Base-by-base conservation (phyloP, 2,329 filamentous ascomycete genomes). In the Purpureocillium takamizusanense region DNA sequence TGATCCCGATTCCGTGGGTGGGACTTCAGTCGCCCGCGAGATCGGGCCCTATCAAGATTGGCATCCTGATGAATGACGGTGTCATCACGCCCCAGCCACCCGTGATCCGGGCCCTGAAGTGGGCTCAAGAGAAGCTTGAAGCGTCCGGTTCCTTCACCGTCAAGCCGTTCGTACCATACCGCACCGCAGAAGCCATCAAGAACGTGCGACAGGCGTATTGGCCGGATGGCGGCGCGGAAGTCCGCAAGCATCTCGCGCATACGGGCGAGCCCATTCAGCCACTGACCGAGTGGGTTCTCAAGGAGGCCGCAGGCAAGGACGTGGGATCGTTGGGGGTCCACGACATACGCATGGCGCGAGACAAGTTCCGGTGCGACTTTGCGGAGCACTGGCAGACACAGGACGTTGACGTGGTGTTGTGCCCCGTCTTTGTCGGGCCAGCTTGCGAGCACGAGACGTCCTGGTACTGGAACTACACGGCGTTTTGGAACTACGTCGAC, bases 51-150 rank as follows among this genome's bases (percentile, higher is more conserved):
- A 38, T 64, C 8, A 62, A 60, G 37, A 58, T 70, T 2, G 69
- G 68, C 1, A 55, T 72, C 40, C 60, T 65, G 51, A 51, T 54
- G 41, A 41, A 60, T 32, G 63, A 67, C 39, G 60, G 60, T 1
- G 43, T 48, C 11, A 59, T 65, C 12, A 39, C 48, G 6, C 61
- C 63, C 0, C 62, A 66, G 27, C 62, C 62, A 1, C 62, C 63
- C 0, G 21, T 25, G 6, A 25, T 25, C 21, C 5, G 56, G 21
- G 21, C 21, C 21, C 10, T 25, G 21, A 25, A 25, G 5, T 25
- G 21, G 21, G 64, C 0, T 50, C 38, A 10, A 6, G 21, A 25
- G 1, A 51, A 52, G 3, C 61, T 61, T 5, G 47, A 64, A 10
- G 37, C 48, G 12, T 66, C 62, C 62, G 60, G 55, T 0, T 33